Base-by-base conservation (phyloP, 352 stramenopile species). In the Phytophthora pisi region DNA sequence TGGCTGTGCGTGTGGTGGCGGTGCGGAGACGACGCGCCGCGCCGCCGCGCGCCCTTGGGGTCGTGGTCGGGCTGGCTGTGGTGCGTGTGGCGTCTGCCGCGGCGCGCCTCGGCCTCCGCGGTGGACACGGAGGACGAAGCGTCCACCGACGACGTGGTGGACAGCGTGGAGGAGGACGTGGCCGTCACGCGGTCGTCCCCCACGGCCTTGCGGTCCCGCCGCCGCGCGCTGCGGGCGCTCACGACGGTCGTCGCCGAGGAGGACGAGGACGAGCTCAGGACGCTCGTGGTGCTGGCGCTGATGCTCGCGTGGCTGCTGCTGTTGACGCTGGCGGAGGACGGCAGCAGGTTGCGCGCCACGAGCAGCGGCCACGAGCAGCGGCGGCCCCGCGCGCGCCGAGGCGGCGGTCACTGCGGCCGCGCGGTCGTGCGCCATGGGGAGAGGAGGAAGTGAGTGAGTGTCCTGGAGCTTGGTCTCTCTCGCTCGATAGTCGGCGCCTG, bases 141-240 rank as follows among this genome's bases (percentile, higher is more conserved):
- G 51, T 66, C 67, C 45, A 68, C 61, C 15, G 74, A 82, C 18
- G 70, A 78, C 4, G 70, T 34, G 4, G 67, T 81, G 28, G 74
- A 81, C 40, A 78, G 53, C 45, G 74, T 82, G 15, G 74, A 77
- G 0, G 67, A 77, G 5, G 70, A 79, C 38, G 70, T 79, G 26
- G 57, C 64, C 10, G 38, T 45, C 31, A 64, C 28, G 20, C 64
- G 53, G 49, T 78, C 65, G 61, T 78, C 67, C 30, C 66, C 63
- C 31, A 65, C 50, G 34, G 61, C 63, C 53, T 82, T 82, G 15
- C 64, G 57, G 2, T 71, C 61, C 24, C 71, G 42, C 46, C 58
- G 51, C 34, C 66, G 54, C 23, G 50, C 31, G 7, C n/a, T 13
- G n/a, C 50, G 62, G 45, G n/a, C 52, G 24, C 47, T 61, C 18